A percentile compares a stretch with the other conserved stretches of the same genome.
These are phyloP conservation scores for Zizania palustris DNA, from an alignment of 202 grass and related monocot species.

Conservation along the genomic window DNA sequence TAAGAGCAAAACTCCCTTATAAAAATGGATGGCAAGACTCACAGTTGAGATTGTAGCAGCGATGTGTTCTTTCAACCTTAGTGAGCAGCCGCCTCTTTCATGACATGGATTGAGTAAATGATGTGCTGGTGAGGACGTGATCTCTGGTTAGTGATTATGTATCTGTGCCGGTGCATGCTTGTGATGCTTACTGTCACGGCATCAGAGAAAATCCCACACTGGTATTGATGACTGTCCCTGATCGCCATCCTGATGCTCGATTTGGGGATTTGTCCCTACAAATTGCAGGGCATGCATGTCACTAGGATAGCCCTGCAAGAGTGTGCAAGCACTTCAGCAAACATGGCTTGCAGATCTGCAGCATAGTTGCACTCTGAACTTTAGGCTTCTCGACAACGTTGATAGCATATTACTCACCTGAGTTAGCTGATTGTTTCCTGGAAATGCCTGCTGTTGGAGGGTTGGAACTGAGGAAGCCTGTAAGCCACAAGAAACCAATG, in stretches of 20 bases:
- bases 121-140: neutral
- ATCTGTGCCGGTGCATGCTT: neutral
- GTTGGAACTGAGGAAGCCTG: conserved; percentile 59
- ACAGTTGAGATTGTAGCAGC: neutral
- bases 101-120: neutral
- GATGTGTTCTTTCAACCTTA: neutral
- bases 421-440: conserved; percentile 53
- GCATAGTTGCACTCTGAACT: neutral
- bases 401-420: conserved; percentile 50
- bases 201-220: conserved; percentile 90
- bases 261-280: conserved; percentile 53
- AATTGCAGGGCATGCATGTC: conserved; percentile 77
- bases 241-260: conserved; percentile 54
- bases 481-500: conserved; percentile 30
- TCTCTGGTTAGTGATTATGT: neutral
- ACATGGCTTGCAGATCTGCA: neutral
- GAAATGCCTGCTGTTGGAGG: conserved; percentile 65
- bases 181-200: neutral
- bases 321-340: neutral
- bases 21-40: neutral
- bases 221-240: conserved; percentile 74
- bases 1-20: neutral
- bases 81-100: neutral
- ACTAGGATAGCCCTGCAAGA: conserved; percentile 62
- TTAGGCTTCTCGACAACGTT: neutral